phyloP scores from a whole-genome alignment of 2,329 filamentous ascomycete species.

The Tolypocladium album region DNA sequence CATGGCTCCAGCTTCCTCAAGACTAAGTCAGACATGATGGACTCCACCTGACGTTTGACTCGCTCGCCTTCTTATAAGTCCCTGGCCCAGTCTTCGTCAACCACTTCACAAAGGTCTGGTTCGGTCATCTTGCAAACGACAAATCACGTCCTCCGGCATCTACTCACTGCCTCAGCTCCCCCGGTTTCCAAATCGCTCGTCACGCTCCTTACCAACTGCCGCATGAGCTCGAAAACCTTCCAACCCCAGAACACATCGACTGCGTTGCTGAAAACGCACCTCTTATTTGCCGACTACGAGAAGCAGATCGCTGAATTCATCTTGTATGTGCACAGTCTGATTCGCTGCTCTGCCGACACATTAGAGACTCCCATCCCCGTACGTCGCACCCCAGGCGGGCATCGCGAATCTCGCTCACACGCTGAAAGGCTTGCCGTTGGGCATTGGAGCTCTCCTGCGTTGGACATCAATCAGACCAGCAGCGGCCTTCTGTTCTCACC shows the following conservation, averaged over 20 bases:
- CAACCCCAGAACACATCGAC: not conserved
- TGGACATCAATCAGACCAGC: not conserved
- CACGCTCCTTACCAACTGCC: not conserved
- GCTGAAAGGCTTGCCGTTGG: not conserved
- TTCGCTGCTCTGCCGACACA: not conserved
- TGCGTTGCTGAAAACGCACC: not conserved
- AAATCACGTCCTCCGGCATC: too few relatives aligned
- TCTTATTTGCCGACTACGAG: not conserved
- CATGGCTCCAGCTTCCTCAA: conserved; percentile 4
- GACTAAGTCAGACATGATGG: not conserved
- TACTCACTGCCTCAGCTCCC: not conserved
- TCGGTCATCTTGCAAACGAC: not conserved
- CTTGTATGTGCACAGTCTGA: not conserved
- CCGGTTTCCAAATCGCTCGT: not conserved
- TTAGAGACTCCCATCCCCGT: not conserved
- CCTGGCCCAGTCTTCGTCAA: not conserved
- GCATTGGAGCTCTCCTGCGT: not conserved
- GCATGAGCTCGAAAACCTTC: not conserved
- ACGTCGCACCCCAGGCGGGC: not conserved
- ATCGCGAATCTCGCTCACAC: not conserved
- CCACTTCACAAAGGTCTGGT: not conserved
- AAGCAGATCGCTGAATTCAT: not conserved
- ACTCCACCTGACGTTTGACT: conserved; percentile 4
- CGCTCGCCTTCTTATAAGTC: conserved; percentile 2
- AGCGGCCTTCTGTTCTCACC: not conserved